These are phyloP conservation scores for Pseudogymnoascus verrucosus DNA, from an alignment of 2,329 filamentous ascomycete species.

Conservation along the genomic window DNA sequence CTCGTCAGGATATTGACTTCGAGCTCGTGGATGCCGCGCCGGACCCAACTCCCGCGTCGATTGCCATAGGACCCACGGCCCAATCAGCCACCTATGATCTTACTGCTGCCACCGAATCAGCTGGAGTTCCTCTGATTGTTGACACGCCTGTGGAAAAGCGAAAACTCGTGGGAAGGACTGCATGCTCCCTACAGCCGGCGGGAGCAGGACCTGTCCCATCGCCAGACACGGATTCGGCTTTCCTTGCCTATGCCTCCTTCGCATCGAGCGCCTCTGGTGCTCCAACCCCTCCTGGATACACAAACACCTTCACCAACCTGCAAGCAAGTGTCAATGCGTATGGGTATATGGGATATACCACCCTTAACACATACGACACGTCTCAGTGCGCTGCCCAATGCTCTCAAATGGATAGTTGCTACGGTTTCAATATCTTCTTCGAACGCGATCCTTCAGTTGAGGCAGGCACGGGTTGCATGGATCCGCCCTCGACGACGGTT, in stretches of 20 bases:
- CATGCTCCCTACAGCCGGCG: constrained; percentile 7
- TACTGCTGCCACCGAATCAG: constrained; percentile 22
- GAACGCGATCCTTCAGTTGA: constrained; percentile 29
- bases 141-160: not conserved
- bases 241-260: constrained; percentile 22
- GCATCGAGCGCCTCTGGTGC: constrained; percentile 19
- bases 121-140: not conserved
- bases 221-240: constrained; percentile 29
- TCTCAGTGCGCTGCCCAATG: constrained; percentile 24
- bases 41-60: constrained; percentile 23
- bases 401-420: constrained; percentile 23
- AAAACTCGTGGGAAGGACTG: not conserved
- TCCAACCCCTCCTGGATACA: constrained; percentile 28
- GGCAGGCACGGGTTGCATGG: constrained; percentile 25
- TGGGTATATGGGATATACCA: constrained; percentile 24
- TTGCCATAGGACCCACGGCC: constrained; percentile 24
- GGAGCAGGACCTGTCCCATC: constrained; percentile 26
- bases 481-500: constrained; percentile 28
- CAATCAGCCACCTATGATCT: constrained; percentile 25
- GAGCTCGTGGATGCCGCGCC: constrained; percentile 27
- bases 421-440: constrained; percentile 30
- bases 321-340: constrained; percentile 25
- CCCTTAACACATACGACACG: constrained; percentile 25
- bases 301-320: constrained; percentile 26
- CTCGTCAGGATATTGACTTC: constrained; percentile 29